Conservation (phyloP, 352 stramenopile genomes). For the Phytophthora rubi region DNA sequence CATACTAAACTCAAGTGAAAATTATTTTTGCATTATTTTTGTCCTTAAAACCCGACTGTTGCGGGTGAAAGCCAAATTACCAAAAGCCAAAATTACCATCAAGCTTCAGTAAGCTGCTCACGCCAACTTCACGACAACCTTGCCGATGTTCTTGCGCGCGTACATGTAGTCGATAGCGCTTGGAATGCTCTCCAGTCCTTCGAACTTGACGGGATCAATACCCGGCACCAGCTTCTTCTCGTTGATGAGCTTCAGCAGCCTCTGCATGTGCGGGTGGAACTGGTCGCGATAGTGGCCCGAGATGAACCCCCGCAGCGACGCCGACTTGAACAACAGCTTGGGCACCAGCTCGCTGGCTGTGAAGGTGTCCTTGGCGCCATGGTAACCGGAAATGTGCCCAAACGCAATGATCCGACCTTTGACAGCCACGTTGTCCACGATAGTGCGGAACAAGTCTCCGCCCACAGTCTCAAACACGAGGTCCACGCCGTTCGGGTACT, state of each 20-base stretch:
- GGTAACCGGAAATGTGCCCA: not conserved
- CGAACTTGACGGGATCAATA: not conserved
- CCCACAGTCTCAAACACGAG: not conserved
- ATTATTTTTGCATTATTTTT: too few species aligned
- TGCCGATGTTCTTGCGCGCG: constrained; percentile 6
- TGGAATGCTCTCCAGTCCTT: not conserved
- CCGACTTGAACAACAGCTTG: constrained; percentile 16
- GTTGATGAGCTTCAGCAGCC: constrained; percentile 36
- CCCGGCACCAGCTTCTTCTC: constrained; percentile 4
- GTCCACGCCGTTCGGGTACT: constrained; percentile 3
- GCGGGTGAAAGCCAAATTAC: too few species aligned
- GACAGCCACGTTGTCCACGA: constrained; percentile 2
- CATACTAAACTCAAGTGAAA: too few species aligned
- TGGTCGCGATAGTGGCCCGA: constrained; percentile 36
- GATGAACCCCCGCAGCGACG: constrained; percentile 48
- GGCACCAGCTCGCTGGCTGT: not conserved
- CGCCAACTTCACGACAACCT: constrained; percentile 1
- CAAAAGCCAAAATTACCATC: too few species aligned
- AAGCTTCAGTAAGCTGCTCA: not conserved
- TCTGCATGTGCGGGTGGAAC: constrained; percentile 39
- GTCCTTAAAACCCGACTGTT: too few species aligned
- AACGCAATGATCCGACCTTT: not conserved
- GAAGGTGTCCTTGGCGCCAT: constrained; percentile 5
- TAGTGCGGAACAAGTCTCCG: constrained; percentile 1
- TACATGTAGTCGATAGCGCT: constrained; percentile 6